These are phyloP conservation scores for Apophysomyces sp. DNA, from an alignment of 371 early-diverging fungal species.

Conservation along the genomic window DNA sequence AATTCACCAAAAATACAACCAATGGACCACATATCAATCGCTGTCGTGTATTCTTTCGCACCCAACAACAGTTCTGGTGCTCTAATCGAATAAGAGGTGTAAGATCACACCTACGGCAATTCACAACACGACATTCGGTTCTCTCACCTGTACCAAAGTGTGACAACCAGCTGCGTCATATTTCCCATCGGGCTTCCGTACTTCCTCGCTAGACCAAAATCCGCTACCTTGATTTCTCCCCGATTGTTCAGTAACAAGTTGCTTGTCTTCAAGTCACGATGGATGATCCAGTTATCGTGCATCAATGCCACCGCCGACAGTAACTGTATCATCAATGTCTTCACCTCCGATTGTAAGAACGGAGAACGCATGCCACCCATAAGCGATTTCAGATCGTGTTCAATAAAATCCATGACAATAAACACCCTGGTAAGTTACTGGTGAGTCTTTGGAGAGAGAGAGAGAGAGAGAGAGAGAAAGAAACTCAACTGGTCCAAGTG, in stretches of 20 bases:
- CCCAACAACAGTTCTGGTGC: constrained; percentile 98
- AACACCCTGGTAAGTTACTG: no score
- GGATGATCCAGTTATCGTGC: constrained; percentile 96
- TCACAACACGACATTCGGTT: no score
- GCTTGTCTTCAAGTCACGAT: constrained; percentile 98
- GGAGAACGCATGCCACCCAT: constrained; percentile 82
- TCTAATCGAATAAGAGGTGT: constrained; percentile 39
- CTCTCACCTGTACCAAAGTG: constrained; percentile 83
- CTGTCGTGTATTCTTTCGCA: constrained; percentile 85
- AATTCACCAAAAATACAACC: constrained; percentile 95
- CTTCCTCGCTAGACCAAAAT: constrained; percentile 83
- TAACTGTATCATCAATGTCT: constrained; percentile 89
- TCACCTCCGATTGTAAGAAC: constrained; percentile 89
- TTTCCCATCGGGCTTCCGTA: constrained; percentile 73
- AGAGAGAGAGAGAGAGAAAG: neutral
- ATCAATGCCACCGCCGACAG: constrained; percentile 83
- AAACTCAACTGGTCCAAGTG: constrained; percentile 69
- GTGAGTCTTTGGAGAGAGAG: neutral
- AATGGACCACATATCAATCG: constrained; percentile 98
- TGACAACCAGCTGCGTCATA: constrained; percentile 89
- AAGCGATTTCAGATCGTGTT: constrained; percentile 90
- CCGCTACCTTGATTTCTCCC: constrained; percentile 84
- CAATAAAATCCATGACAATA: constrained; percentile 97
- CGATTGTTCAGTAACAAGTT: constrained; percentile 89
- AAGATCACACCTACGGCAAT: no score